phyloP scores from a whole-genome alignment of 257 asterid genomes.

The Voacanga thouarsii region DNA sequence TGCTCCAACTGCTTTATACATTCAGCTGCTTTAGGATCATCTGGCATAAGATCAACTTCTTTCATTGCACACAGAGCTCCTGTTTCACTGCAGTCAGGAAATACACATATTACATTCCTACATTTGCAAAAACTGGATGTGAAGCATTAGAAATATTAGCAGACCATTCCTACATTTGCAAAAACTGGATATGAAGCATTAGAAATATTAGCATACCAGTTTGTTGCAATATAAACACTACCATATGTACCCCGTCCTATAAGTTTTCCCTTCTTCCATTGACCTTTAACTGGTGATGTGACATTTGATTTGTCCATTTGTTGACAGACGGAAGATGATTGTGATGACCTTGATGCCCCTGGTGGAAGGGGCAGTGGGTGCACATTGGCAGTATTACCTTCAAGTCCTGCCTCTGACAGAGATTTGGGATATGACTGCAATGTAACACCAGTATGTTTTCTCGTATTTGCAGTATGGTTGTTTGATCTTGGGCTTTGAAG shows the following conservation, averaged over 20 bases:
- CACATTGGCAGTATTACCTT: conserved; percentile 36
- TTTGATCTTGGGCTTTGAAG: conserved; percentile 37
- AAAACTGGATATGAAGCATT: conserved; percentile 9
- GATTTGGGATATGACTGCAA: conserved; percentile 40
- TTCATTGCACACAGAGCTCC: conserved; percentile 90
- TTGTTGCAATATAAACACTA: conserved; percentile 76
- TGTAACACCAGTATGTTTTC: conserved; percentile 14
- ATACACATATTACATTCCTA: neutral
- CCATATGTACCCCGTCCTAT: conserved; percentile 90
- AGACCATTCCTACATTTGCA: conserved; percentile 38
- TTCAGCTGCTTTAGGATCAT: conserved; percentile 66
- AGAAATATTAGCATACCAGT: conserved; percentile 42
- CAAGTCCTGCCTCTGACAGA: conserved; percentile 40
- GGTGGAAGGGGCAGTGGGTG: conserved; percentile 90
- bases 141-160: conserved; percentile 8
- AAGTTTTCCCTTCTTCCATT: conserved; percentile 70
- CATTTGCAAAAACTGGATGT: conserved; percentile 15
- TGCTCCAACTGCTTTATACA: conserved; percentile 76
- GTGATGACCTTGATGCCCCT: conserved; percentile 40
- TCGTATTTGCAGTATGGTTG: conserved; percentile 28
- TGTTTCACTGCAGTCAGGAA: conserved; percentile 57
- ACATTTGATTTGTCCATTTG: conserved; percentile 39
- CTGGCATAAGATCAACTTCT: conserved; percentile 75
- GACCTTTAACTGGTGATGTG: conserved; percentile 47
- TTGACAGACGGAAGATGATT: conserved; percentile 26